Evolutionary conservation across 2,329 filamentous ascomycete genomes (phyloP).

Genomic region (Fonsecaea pugnacius): DNA sequence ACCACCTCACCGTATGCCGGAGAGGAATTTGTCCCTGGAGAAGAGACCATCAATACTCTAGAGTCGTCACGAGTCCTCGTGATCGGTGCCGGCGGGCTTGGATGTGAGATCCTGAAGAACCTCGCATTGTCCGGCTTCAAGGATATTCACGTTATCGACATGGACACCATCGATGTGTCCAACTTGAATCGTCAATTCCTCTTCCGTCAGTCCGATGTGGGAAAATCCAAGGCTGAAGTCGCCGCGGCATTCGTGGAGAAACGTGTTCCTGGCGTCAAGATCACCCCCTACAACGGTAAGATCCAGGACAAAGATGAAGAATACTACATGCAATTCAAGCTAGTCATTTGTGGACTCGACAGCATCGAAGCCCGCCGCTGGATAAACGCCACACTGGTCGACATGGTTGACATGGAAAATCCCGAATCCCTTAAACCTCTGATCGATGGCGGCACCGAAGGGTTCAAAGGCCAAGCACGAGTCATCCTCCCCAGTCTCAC

Average conservation of each 20-base stretch:
- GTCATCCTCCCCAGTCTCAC: slow-evolving; percentile 91
- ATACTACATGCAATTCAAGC: slow-evolving; percentile 96
- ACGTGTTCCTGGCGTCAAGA: slow-evolving; percentile 85
- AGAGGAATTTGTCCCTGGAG: slow-evolving; percentile 59
- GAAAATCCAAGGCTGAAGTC: slow-evolving; percentile 89
- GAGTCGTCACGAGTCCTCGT: slow-evolving; percentile 74
- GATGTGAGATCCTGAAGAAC: slow-evolving; percentile 96
- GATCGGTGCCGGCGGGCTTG: slow-evolving; percentile 82
- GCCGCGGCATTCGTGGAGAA: slow-evolving; percentile 89
- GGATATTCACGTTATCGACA: slow-evolving; percentile 98
- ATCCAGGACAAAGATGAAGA: slow-evolving; percentile 97
- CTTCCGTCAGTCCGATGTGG: slow-evolving; percentile 88
- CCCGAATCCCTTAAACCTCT: slow-evolving; percentile 88
- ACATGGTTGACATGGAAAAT: slow-evolving; percentile 82
- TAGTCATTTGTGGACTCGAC: slow-evolving; percentile 92
- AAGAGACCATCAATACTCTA: slow-evolving; percentile 60
- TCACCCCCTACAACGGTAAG: slow-evolving; percentile 89
- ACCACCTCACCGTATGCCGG: slow-evolving; percentile 82
- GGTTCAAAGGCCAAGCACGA: slow-evolving; percentile 95
- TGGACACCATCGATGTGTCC: slow-evolving; percentile 99
- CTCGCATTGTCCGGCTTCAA: slow-evolving; percentile 93
- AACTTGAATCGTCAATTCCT: slow-evolving; percentile 98
- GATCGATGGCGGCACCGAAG: slow-evolving; percentile 95
- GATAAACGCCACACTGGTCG: slow-evolving; percentile 94
- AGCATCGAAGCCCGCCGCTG: slow-evolving; percentile 96